Base-by-base conservation (phyloP, 1,284 basidiomycete genomes). In the Coriolopsis trogii region DNA sequence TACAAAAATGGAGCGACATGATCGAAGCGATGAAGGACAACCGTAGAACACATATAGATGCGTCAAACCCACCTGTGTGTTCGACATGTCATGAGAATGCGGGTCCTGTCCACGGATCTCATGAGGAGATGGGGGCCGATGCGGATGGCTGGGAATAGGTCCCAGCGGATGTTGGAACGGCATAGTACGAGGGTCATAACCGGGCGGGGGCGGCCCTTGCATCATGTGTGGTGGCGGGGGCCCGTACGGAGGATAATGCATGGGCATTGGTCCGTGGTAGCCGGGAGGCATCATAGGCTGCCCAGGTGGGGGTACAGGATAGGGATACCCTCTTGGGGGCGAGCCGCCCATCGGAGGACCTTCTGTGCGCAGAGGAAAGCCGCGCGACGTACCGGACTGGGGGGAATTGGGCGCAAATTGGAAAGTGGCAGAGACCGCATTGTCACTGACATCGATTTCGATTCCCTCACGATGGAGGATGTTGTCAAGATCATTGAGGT, bases 81-180 rank as follows among this genome's bases (percentile, higher is more conserved):
- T 84, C 37, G 87, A 85, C 75, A 91, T 79, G 68, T 92, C 87
- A 59, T 89, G 82, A 6, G 82, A 79, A 53, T 85, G 80, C 8
- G 89, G 89, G 65, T 92, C 89, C 57, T 82, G 81, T 37, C 87
- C 87, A 65, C 82, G 84, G 64, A 84, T 77, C 55, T 82, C 80
- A 30, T 67, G 60, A 7, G 69, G 42, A 18, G 68, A 61, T 23
- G 63, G 56, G 23, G 71, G 68, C 12, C 67, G 58, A 4, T 64
- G 66, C 24, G 68, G 64, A 43, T 67, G 62, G 20, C 70, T 69
- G 41, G 47, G 67, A 36, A 61, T 74, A 48, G 33, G 72, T 13
- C 46, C 63, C 33, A 68, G 67, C 1, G 73, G 74, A 12, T 76
- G 77, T 53, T 78, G 81, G 68, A 83, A 84, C 18, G 76, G 72